A percentile compares a stretch with the other conserved stretches of the same genome.
These are phyloP conservation scores for Pseudocercospora cruenta DNA, from an alignment of 2,329 filamentous ascomycete species.

Conservation along the genomic window DNA sequence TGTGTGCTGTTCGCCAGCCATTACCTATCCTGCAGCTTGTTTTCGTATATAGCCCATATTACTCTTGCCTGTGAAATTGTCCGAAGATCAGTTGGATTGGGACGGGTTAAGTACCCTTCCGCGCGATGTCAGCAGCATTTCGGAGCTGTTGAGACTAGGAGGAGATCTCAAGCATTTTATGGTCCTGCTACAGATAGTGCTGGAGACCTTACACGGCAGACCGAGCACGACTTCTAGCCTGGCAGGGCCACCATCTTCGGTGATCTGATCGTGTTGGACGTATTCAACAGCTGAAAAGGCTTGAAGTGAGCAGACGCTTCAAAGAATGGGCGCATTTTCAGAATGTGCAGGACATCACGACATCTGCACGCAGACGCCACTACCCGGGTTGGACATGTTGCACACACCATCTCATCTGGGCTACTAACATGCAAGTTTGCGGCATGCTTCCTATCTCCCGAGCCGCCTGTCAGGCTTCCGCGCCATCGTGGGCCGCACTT, in stretches of 20 bases:
- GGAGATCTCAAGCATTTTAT: neutral
- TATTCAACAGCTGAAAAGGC: neutral
- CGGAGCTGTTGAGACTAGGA: neutral
- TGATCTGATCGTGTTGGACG: neutral
- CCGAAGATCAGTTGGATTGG: neutral
- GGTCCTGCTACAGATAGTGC: neutral
- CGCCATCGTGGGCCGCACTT: neutral
- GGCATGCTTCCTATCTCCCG: neutral
- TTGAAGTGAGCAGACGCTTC: neutral
- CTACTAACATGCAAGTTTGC: neutral
- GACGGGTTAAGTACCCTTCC: neutral
- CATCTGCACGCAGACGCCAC: neutral
- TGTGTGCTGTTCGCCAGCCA: neutral
- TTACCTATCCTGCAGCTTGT: neutral
- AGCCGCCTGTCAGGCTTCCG: neutral
- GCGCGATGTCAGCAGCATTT: neutral
- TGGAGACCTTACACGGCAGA: neutral
- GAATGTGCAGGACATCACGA: neutral
- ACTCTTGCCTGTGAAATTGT: neutral
- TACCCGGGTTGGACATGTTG: neutral
- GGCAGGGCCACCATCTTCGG: neutral
- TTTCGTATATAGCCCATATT: conserved; percentile 5
- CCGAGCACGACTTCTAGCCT: neutral
- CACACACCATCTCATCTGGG: neutral
- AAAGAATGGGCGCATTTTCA: neutral